Conservation (phyloP, 1,284 basidiomycete species). For the Pulveroboletus sp. region DNA sequence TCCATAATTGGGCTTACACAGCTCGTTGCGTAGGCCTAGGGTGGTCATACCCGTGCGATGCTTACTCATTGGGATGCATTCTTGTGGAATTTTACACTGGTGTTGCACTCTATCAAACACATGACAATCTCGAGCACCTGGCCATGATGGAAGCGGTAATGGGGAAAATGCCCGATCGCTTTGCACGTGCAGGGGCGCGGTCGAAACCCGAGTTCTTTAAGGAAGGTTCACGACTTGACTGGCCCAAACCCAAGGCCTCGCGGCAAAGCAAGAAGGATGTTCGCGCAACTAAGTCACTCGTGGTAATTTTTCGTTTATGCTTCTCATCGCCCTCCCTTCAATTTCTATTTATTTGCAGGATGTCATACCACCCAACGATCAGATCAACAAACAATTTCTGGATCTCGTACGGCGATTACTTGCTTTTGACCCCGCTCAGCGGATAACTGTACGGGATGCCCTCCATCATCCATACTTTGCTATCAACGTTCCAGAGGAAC, state of each 20-base stretch:
- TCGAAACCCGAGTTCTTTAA: conserved; percentile 94
- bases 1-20: conserved; percentile 14
- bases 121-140: conserved; percentile 98
- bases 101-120: conserved; percentile 96
- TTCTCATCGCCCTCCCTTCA: conserved; percentile 14
- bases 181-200: conserved; percentile 68
- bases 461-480: conserved; percentile 86
- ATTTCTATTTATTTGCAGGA: conserved; percentile 51
- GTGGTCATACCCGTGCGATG: conserved; percentile 99
- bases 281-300: conserved; percentile 77
- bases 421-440: conserved; percentile 87
- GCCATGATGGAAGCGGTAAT: conserved; percentile 99
- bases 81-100: conserved; percentile 99
- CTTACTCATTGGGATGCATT: conserved; percentile 98
- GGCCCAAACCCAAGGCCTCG: conserved; percentile 85
- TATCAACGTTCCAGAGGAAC: conserved; percentile 58
- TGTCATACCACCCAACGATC: conserved; percentile 76
- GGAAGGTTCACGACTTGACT: conserved; percentile 81
- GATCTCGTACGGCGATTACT: conserved; percentile 87
- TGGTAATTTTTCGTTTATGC: conserved; percentile 48
- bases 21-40: conserved; percentile 69
- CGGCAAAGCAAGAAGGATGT: conserved; percentile 95
- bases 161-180: conserved; percentile 92
- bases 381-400: conserved; percentile 78
- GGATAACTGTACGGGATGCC: conserved; percentile 85